These are phyloP conservation scores for Aureobasidium sp. DNA, from an alignment of 2,329 filamentous ascomycete genomes.

Conservation along the genomic window DNA sequence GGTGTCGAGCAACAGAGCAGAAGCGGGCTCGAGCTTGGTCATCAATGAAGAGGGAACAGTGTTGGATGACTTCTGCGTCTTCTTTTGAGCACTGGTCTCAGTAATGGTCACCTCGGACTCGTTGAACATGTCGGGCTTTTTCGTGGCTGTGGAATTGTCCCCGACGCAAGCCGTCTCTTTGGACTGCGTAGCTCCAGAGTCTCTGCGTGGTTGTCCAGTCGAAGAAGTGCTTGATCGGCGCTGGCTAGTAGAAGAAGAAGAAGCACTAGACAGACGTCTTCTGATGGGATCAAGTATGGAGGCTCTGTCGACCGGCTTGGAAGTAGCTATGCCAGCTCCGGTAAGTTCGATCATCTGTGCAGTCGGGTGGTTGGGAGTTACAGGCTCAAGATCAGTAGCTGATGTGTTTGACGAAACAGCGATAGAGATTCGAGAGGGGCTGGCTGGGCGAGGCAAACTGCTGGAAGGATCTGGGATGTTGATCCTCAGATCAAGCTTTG, in stretches of 20 bases:
- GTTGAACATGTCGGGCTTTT: not conserved
- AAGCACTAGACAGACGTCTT: slow-evolving; percentile 6
- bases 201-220: not conserved
- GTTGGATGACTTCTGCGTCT: not conserved
- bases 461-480: not conserved
- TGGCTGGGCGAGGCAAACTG: not conserved
- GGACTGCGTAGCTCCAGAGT: not conserved
- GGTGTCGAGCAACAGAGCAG: not conserved
- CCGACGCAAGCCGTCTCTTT: not conserved
- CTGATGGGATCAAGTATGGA: slow-evolving; percentile 8
- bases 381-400: not conserved
- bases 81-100: not conserved
- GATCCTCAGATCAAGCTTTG: not conserved
- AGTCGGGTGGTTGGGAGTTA: not conserved
- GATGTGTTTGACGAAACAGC: not conserved
- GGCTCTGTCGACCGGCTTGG: not conserved
- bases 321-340: not conserved
- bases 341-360: not conserved
- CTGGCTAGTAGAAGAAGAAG: not conserved
- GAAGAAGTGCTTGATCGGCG: not conserved
- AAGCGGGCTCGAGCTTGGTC: not conserved
- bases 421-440: slow-evolving; percentile 3
- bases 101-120: not conserved
- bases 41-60: not conserved
- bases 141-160: not conserved